Percentiles rank a stretch among this genome's conserved stretches.
Conservation (phyloP, 2,329 filamentous ascomycete genomes). For the Tolypocladium album region DNA sequence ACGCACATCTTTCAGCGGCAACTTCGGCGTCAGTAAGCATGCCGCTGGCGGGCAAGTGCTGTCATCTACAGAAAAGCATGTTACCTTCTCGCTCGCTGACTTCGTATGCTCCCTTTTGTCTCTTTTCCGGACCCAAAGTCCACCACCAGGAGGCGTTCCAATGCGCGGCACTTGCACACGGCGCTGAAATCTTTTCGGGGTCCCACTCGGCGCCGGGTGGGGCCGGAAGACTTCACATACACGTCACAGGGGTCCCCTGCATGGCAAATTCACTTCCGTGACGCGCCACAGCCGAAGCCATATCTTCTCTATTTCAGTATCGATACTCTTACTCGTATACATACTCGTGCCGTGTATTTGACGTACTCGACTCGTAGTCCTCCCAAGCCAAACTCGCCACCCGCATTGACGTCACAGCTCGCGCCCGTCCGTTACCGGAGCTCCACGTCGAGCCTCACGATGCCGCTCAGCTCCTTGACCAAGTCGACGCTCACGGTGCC, state of each 20-base stretch:
- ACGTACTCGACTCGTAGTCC: not conserved
- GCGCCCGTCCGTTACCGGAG: constrained; percentile 8
- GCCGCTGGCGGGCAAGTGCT: not conserved
- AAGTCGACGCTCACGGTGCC: constrained; percentile 16
- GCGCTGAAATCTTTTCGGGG: not conserved
- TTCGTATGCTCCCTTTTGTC: not conserved
- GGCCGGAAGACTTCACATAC: not conserved
- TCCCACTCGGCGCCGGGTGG: constrained; percentile 1
- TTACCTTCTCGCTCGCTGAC: not conserved
- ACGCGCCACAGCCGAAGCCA: not conserved
- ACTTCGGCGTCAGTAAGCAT: not conserved
- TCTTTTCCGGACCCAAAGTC: not conserved
- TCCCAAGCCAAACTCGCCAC: too few species aligned
- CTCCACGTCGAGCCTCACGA: constrained; percentile 27
- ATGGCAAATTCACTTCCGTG: not conserved
- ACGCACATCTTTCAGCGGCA: not conserved
- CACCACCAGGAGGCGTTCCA: not conserved
- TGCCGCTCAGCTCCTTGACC: constrained; percentile 23
- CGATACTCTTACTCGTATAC: not conserved
- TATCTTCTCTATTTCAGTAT: not conserved
- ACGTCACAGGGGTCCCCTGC: not conserved
- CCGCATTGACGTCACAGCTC: not conserved
- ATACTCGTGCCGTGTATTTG: not conserved
- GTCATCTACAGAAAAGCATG: not conserved
- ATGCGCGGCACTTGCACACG: not conserved